phyloP scores from a whole-genome alignment of 352 stramenopile species.

The Bremia lactucae region DNA sequence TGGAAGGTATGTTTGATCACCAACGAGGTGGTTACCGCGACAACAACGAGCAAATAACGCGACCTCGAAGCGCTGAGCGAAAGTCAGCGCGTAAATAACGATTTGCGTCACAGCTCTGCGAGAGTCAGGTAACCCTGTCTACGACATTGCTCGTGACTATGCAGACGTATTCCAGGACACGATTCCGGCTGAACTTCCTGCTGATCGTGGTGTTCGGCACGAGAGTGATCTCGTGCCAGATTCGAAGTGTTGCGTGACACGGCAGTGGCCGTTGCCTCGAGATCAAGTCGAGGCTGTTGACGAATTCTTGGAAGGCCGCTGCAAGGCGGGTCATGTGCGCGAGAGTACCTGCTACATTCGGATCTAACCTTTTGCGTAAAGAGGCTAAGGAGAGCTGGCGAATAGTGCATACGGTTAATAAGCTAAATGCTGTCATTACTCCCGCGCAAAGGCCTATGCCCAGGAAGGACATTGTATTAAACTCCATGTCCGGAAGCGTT shows the following conservation, averaged over 20 bases:
- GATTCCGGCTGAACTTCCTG: constrained; percentile 5
- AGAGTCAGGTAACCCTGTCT: too few relatives aligned
- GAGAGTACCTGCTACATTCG: background rate
- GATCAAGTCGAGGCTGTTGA: background rate
- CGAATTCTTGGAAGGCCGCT: background rate
- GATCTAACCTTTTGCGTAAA: background rate
- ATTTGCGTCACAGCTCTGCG: too few relatives aligned
- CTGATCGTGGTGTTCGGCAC: background rate
- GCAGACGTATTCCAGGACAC: constrained; percentile 11
- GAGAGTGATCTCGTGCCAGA: constrained; percentile 1
- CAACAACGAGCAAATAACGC: too few relatives aligned
- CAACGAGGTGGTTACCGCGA: too few relatives aligned
- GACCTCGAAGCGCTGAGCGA: too few relatives aligned
- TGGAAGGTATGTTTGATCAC: too few relatives aligned
- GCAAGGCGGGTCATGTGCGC: background rate
- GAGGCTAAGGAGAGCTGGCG: too few relatives aligned
- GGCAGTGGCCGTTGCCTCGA: background rate
- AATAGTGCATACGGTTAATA: too few relatives aligned
- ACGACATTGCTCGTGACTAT: too few relatives aligned
- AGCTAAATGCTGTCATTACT: background rate
- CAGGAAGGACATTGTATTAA: background rate
- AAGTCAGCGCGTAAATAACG: too few relatives aligned
- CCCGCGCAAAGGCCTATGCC: background rate
- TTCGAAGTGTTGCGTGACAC: constrained; percentile 3
- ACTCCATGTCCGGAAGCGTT: background rate